Evolutionary conservation across 176 grass and related monocot genomes (phyloP), one percentile per base, ranked within the genome.

Genomic region (Phoenix dactylifera): DNA sequence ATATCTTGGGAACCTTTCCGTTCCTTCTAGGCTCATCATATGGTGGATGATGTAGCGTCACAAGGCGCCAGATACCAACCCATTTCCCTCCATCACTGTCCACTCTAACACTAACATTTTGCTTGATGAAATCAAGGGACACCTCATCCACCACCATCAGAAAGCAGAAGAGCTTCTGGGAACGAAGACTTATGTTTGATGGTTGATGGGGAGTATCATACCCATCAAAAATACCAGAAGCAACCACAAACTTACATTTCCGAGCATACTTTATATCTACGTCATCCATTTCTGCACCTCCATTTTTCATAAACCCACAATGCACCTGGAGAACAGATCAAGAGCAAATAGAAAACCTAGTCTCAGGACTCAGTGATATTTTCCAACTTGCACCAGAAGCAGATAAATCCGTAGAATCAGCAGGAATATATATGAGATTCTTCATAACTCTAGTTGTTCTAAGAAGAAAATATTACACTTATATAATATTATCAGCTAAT

Each of bases 21-120:
- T 98, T 98, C 56, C 93, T 85, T 88, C 93, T 91, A 66, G 87
- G 93, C 74, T 98, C 93, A 57, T 98, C 93, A 73, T 88, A 98
- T 75, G 93, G 93, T 48, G 69, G 75, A 67, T 23, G 74, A 19
- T 88, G 78, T 15, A 98, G 23, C 0, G 60, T 82, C 65, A 98
- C 7, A 67, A 98, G 80, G 26, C 87, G 76, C 93, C 93, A 98
- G 67, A 98, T 83, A 65, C 93, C 93, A 63, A 86, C 87, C 93
- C 93, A 98, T 74, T 88, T 92, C 51, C 84, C 93, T 19, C 93
- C 84, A 71, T 65, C 70, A n/a, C 7, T 73, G 62, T 88, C 87
- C 63, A 79, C 64, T 63, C 64, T 92, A 26, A 98, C 58, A 59
- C 68, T 86, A 22, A 66, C 35, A 62, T 98, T 98, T 78, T 92